A percentile compares a stretch with the other conserved stretches of the same genome.
phyloP scores from a whole-genome alignment of 78 protist species.

The Dictyostelium citrinum region DNA sequence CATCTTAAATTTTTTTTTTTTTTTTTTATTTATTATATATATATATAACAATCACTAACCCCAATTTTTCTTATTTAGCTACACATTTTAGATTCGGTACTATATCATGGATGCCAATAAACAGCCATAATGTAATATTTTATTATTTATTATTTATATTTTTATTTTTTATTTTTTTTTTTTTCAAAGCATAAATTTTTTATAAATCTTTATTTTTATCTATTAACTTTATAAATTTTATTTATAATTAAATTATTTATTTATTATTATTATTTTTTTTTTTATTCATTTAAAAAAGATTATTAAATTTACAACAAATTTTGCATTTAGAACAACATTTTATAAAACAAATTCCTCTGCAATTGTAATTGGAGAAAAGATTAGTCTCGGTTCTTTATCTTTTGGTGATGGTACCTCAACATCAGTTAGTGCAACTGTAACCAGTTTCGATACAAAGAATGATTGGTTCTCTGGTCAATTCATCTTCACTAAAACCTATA shows the following conservation, averaged over 20 bases:
- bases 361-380: background rate
- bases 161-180: too few relatives aligned
- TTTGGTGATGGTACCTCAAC: background rate
- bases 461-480: conserved; percentile 40
- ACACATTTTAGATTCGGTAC: conserved; percentile 22
- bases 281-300: too few relatives aligned
- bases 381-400: background rate
- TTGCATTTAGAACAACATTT: conserved; percentile 2
- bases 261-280: background rate
- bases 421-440: background rate
- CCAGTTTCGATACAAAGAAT: background rate
- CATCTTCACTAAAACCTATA: background rate
- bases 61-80: background rate
- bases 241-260: background rate
- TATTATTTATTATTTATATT: too few relatives aligned
- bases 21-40: too few relatives aligned
- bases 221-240: too few relatives aligned
- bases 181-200: too few relatives aligned
- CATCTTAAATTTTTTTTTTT: too few relatives aligned
- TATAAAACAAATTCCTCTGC: background rate
- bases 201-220: too few relatives aligned
- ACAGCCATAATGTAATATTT: background rate
- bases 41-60: background rate
- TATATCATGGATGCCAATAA: conserved; percentile 4
- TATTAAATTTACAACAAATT: conserved; percentile 2